phyloP scores from a whole-genome alignment of 352 stramenopile genomes.

The Plasmopara muralis region DNA sequence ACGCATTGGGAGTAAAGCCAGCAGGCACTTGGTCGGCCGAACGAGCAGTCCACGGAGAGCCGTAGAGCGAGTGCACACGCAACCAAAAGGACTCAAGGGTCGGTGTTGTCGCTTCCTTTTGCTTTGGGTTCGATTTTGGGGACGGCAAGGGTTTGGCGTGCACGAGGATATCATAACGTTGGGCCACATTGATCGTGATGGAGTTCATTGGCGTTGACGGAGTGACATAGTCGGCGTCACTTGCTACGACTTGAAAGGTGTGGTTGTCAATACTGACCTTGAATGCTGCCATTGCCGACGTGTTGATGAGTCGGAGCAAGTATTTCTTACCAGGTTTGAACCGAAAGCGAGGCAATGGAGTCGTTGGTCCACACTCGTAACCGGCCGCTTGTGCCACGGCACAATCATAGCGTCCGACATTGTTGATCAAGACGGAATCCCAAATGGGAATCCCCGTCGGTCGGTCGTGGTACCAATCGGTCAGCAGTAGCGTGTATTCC shows the following conservation, averaged over 20 bases:
- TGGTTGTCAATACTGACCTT: constrained; percentile 40
- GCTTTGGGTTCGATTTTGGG: constrained; percentile 10
- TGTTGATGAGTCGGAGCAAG: constrained; percentile 37
- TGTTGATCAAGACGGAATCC: constrained; percentile 42
- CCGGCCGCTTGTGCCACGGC: constrained; percentile 18
- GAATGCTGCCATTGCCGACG: constrained; percentile 33
- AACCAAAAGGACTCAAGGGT: constrained; percentile 27
- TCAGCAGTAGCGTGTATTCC: constrained; percentile 31
- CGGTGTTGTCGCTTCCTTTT: not conserved
- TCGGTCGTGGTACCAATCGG: constrained; percentile 42
- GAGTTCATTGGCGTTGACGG: constrained; percentile 28
- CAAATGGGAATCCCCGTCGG: constrained; percentile 28
- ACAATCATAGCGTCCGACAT: constrained; percentile 36
- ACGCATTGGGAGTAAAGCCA: constrained; percentile 30
- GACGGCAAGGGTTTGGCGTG: constrained; percentile 22
- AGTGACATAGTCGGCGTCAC: constrained; percentile 28
- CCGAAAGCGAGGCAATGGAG: constrained; percentile 22
- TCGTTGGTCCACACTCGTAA: constrained; percentile 17
- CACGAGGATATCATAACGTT: constrained; percentile 36
- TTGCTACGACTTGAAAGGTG: constrained; percentile 33
- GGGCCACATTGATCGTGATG: constrained; percentile 29
- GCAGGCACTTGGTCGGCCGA: constrained; percentile 20
- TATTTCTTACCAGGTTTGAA: constrained; percentile 33
- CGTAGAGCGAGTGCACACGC: constrained; percentile 21
- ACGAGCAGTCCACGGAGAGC: constrained; percentile 26